Base-by-base conservation (phyloP, 805 yeast species). In the Suhomyces sp. region DNA sequence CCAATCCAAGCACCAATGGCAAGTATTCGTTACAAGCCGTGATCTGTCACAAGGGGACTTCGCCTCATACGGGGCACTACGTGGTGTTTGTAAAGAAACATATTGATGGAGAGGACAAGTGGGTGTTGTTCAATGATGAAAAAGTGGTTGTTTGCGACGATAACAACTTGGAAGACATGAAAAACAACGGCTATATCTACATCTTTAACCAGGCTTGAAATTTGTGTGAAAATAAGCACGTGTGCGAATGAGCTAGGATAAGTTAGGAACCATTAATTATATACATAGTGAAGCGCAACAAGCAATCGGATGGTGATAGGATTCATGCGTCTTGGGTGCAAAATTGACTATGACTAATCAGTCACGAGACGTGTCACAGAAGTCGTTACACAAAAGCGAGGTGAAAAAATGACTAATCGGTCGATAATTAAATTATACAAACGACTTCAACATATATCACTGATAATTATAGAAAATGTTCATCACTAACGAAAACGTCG, bases 41-140 rank as follows among this genome's bases (percentile, higher is more conserved):
- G 4, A 76, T 92, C 13, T 90, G 97, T 64, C 97, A 91, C 67
- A 92, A 91, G 66, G 97, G 97, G 6, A 76, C 83, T 2, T 86
- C 96, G 10, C 86, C 89, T 1, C 97, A 92, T 58, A 88, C 96
- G 0, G 97, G 97, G 0, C 97, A 91, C 66, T 91, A 91, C 66
- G 97, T 92, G 40, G 88, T 85, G 1, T 91, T 87, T 60, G 73
- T 88, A 29, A 79, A 75, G 51, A 80, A 81, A 53, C 49, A 47
- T 1, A 51, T 67, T 2, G 60, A 73, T 6, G 78, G 73, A 1
- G 65, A 60, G 48, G 63, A 56, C 10, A 71, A 75, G 49, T 90
- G 96, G 96, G 85, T 86, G 2, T 72, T 91, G 43, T 92, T 83
- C 71, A 91, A 91, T 63, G 97, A 91, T 64, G 97, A 91, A 60